A percentile compares a stretch with the other conserved stretches of the same genome.
phyloP scores from a whole-genome alignment of 2,329 filamentous ascomycete genomes.

The Mariannaea sp. region DNA sequence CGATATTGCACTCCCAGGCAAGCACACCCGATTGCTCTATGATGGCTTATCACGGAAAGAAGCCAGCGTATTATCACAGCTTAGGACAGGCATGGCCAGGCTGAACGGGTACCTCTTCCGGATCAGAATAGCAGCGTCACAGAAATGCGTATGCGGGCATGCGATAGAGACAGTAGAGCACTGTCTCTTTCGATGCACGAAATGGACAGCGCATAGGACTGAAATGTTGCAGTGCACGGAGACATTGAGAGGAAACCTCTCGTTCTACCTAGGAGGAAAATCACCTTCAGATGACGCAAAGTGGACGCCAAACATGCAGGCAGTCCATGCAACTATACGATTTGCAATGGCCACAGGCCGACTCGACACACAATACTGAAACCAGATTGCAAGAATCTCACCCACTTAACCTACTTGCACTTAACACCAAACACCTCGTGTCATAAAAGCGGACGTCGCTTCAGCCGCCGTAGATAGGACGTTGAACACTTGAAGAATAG shows the following conservation, averaged over 20 bases:
- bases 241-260: constrained; percentile 20
- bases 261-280: constrained; percentile 31
- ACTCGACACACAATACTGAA: constrained; percentile 24
- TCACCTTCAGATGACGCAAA: constrained; percentile 27
- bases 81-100: constrained; percentile 27
- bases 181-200: constrained; percentile 24
- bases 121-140: constrained; percentile 16
- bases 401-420: constrained; percentile 5
- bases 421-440: background rate
- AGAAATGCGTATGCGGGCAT: constrained; percentile 23
- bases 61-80: constrained; percentile 24
- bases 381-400: constrained; percentile 1
- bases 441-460: background rate
- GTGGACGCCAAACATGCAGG: constrained; percentile 39
- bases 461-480: background rate
- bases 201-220: constrained; percentile 15
- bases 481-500: background rate
- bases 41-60: constrained; percentile 25
- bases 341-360: constrained; percentile 36
- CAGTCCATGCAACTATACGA: constrained; percentile 37
- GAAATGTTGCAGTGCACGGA: constrained; percentile 19
- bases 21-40: constrained; percentile 27
- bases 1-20: constrained; percentile 22
- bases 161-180: constrained; percentile 23
- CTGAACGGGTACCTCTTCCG: constrained; percentile 22